Evolutionary conservation across 1,139 yeast species (phyloP).

Genomic region (Saccharomyces uvarum): DNA sequence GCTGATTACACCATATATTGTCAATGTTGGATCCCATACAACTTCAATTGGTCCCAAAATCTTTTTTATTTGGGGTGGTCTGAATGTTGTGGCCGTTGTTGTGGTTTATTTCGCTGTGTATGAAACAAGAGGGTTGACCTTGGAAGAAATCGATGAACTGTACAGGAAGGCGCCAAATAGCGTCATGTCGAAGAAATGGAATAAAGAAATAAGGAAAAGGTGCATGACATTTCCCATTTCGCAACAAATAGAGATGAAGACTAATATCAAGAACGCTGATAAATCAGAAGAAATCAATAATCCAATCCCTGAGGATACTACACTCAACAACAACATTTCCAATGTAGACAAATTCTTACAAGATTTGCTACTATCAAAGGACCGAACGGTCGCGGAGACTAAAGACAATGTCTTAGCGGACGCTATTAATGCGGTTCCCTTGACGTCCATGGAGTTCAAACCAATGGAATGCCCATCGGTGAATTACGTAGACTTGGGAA

Average conservation of each 20-base stretch:
- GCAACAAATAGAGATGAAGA: not conserved
- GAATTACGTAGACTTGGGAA: constrained; percentile 24
- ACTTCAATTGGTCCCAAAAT: constrained; percentile 60
- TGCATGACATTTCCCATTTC: not conserved
- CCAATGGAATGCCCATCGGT: not conserved
- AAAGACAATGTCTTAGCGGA: not conserved
- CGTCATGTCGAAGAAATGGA: constrained; percentile 28
- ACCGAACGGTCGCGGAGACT: not conserved
- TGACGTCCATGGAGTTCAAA: not conserved
- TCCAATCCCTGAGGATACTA: not conserved
- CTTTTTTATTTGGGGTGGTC: constrained; percentile 68
- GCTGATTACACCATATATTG: constrained; percentile 61
- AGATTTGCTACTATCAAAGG: not conserved
- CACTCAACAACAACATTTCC: not conserved
- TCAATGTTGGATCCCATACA: constrained; percentile 54
- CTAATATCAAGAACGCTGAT: not conserved
- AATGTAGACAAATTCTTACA: not conserved
- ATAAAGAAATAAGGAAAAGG: constrained; percentile 15
- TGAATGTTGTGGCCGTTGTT: constrained; percentile 49
- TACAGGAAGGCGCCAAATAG: constrained; percentile 38
- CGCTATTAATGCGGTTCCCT: not conserved
- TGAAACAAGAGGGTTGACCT: constrained; percentile 63
- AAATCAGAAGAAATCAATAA: not conserved
- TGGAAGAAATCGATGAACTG: constrained; percentile 66
- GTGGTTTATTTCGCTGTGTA: constrained; percentile 54